These are phyloP conservation scores for Cryptococcus amylolentus DNA, from an alignment of 1,284 basidiomycete species.

Conservation along the genomic window DNA sequence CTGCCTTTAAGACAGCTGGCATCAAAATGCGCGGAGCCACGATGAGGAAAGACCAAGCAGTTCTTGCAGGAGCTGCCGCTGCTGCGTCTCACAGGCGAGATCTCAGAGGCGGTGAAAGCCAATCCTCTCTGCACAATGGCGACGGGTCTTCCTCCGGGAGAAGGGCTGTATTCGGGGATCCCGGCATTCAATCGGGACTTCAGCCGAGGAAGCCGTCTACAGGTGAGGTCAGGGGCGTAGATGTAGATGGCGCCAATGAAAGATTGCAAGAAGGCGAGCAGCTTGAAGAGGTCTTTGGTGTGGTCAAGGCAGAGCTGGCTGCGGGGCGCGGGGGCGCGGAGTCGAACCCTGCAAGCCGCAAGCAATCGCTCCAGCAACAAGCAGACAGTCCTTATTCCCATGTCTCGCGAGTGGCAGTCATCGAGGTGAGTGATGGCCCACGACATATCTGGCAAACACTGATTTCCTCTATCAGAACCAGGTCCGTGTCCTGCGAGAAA, in stretches of 20 bases:
- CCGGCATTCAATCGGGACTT: neutral
- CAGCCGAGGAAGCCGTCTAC: neutral
- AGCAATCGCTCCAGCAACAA: neutral
- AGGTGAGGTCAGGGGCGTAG: conserved; percentile 13
- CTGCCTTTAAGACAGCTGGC: conserved; percentile 82
- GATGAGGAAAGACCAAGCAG: conserved; percentile 66
- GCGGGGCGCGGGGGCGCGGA: conserved; percentile 37
- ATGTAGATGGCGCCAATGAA: conserved; percentile 36
- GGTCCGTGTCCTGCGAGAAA: conserved; percentile 62
- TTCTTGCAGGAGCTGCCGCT: conserved; percentile 74
- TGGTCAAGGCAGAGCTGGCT: conserved; percentile 77
- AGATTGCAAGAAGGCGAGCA: conserved; percentile 42
- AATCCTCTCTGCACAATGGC: neutral
- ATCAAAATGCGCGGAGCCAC: conserved; percentile 73
- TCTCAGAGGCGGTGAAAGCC: conserved; percentile 8
- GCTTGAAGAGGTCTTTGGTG: conserved; percentile 72
- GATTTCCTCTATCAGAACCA: conserved; percentile 50
- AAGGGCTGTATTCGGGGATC: conserved; percentile 15
- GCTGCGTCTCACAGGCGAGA: conserved; percentile 64
- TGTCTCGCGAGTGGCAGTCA: conserved; percentile 6
- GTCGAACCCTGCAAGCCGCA: conserved; percentile 2
- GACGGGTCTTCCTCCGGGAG: conserved; percentile 3
- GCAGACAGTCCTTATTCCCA: neutral
- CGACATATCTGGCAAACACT: neutral
- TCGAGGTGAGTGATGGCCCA: conserved; percentile 5